phyloP scores from a whole-genome alignment of 2,329 filamentous ascomycete species.

The Talaromyces sp. region DNA sequence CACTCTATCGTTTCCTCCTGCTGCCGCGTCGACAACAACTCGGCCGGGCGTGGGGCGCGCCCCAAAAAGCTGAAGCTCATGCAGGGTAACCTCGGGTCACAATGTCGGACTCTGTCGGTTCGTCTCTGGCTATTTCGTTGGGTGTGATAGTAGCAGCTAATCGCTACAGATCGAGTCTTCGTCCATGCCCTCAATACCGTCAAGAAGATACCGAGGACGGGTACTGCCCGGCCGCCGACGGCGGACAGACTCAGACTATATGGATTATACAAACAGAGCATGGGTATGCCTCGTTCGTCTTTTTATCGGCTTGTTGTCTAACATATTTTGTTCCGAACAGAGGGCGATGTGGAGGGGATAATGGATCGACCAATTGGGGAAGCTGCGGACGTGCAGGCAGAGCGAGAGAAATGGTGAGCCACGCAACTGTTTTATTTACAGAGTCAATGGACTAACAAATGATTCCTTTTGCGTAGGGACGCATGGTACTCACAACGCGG shows the following conservation, averaged over 20 bases:
- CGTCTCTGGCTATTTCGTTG: slow-evolving; percentile 13
- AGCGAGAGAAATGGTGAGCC: slow-evolving; percentile 61
- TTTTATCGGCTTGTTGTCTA: not conserved
- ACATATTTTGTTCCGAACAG: slow-evolving; percentile 33
- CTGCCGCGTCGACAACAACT: not conserved
- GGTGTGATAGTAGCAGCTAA: not conserved
- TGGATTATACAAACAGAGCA: slow-evolving; percentile 97
- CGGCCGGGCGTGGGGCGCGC: slow-evolving; percentile 10
- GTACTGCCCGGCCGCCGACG: slow-evolving; percentile 80
- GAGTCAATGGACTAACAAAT: not conserved
- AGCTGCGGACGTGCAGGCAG: slow-evolving; percentile 47
- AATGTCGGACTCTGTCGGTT: slow-evolving; percentile 46
- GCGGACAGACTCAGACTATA: slow-evolving; percentile 84
- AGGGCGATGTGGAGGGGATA: slow-evolving; percentile 90
- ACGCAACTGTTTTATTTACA: no score
- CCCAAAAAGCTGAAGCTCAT: slow-evolving; percentile 25
- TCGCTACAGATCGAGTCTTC: slow-evolving; percentile 81
- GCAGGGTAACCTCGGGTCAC: slow-evolving; percentile 26
- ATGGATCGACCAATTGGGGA: slow-evolving; percentile 71
- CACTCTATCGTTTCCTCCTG: not conserved
- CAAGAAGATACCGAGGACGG: slow-evolving; percentile 93
- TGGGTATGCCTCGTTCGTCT: slow-evolving; percentile 47
- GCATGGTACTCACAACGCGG: slow-evolving; percentile 88
- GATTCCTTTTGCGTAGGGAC: slow-evolving; percentile 54
- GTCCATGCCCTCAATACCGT: slow-evolving; percentile 98